Base-by-base conservation (phyloP, 2,329 filamentous ascomycete genomes). In the Neocatenulostroma microsporum region DNA sequence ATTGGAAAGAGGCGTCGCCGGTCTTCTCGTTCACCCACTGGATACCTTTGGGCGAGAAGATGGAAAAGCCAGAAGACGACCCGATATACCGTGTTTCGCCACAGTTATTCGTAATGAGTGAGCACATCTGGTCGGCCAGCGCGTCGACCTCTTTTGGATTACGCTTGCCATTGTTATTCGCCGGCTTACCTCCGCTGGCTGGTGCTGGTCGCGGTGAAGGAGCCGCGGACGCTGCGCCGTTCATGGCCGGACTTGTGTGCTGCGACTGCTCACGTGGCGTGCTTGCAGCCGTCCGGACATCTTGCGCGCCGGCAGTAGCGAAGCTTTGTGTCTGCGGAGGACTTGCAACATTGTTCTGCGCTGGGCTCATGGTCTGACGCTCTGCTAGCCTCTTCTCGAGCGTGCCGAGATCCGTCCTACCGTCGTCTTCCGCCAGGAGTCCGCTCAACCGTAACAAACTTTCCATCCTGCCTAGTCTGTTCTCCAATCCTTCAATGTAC, bases 11-110 rank as follows among this genome's bases (percentile, higher is more conserved):
- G 15, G 73, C 78, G 57, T 98, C 91, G n/a, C 91, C 91, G 2
- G 88, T 96, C 68, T 93, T 95, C 49, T 91, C 81, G 53, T 95
- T 96, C 36, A 98, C 89, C 91, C 91, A 98, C 60, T 94, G 83
- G 36, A 98, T 94, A 29, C 91, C 91, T 60, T 94, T 94, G 11
- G 89, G 91, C 0, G 89, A 96, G 67, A 98, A 96, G 51, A 98
- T 98, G 37, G 89, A 96, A 62, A 96, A 96, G 3, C 91, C 91
- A 2, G 91, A 98, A 0, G 89, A 96, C 0, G 88, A 95, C 18
- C 89, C 91, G 50, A 96, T 94, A 58, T 94, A 98, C 62, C 91
- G 75, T 6, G 89, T 95, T 67, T 98, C 91, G 37, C 91, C 91
- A 45, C 78, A 83, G 51, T 89, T 87, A 57, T 94, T 96, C 1